phyloP scores from a whole-genome alignment of 1,284 basidiomycete genomes.

The Ceratobasidium sp. region DNA sequence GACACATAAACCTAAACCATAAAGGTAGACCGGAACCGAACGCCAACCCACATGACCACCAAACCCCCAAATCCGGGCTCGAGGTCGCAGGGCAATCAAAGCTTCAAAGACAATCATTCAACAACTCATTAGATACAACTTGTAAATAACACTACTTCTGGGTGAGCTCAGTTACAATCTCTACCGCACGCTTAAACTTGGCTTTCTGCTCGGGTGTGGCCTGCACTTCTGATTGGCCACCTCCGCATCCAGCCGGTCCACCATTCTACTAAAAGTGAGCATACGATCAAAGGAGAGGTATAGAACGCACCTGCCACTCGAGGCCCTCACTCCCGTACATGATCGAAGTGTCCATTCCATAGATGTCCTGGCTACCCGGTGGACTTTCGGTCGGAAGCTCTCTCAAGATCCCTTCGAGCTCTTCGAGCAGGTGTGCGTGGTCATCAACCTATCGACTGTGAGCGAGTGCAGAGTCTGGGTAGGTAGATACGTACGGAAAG shows the following conservation, averaged over 20 bases:
- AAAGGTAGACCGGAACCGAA: too few species aligned
- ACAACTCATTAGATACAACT: too few species aligned
- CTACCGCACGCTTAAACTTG: constrained; percentile 70
- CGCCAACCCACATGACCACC: too few species aligned
- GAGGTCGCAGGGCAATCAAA: too few species aligned
- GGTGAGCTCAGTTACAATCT: constrained; percentile 61
- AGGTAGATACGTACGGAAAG: constrained; percentile 50
- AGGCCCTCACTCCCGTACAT: constrained; percentile 64
- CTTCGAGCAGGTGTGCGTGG: constrained; percentile 54
- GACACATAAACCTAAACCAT: too few species aligned
- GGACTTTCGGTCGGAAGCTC: constrained; percentile 63
- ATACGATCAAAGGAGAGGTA: not conserved
- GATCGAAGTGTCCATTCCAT: constrained; percentile 70
- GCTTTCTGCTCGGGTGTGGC: constrained; percentile 65
- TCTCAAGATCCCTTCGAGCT: constrained; percentile 65
- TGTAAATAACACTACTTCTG: not conserved
- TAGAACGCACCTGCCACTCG: constrained; percentile 53
- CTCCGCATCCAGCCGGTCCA: constrained; percentile 64
- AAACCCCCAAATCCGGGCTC: too few species aligned
- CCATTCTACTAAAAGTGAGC: constrained; percentile 52
- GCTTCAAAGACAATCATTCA: too few species aligned
- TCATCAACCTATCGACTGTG: constrained; percentile 39
- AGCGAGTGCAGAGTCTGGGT: too few species aligned
- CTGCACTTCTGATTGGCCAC: constrained; percentile 57
- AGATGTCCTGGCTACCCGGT: constrained; percentile 70